Conservation (phyloP, 805 yeast genomes). For the Cyberlindnera misumaiensis region DNA sequence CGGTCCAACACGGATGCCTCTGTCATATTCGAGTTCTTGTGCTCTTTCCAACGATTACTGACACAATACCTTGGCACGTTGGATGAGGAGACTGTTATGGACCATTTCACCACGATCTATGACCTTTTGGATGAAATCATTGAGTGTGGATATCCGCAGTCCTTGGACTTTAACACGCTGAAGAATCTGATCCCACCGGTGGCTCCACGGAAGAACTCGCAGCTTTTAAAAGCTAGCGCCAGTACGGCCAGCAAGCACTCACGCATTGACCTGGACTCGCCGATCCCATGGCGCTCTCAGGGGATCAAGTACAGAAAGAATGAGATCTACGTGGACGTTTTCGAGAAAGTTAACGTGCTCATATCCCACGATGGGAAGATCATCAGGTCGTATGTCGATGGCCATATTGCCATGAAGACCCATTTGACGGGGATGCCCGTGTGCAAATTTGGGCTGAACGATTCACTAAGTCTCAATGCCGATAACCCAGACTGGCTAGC, state of each 20-base stretch:
- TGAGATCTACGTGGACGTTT: conserved; percentile 69
- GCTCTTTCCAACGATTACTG: conserved; percentile 51
- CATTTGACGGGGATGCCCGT: conserved; percentile 77
- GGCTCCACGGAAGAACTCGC: conserved; percentile 6
- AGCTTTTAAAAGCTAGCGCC: not conserved
- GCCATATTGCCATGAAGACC: conserved; percentile 62
- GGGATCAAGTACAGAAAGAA: conserved; percentile 76
- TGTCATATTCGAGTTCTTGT: conserved; percentile 69
- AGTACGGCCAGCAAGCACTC: not conserved
- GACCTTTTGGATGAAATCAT: conserved; percentile 72
- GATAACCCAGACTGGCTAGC: conserved; percentile 20
- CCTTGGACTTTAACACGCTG: conserved; percentile 44
- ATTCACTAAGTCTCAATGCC: conserved; percentile 30
- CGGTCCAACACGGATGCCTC: conserved; percentile 85
- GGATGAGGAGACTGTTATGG: conserved; percentile 45
- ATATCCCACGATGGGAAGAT: conserved; percentile 60
- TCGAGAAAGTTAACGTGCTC: conserved; percentile 67
- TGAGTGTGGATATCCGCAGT: conserved; percentile 74
- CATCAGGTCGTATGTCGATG: conserved; percentile 68
- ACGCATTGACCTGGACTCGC: conserved; percentile 1
- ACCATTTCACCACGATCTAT: conserved; percentile 62
- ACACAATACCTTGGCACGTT: conserved; percentile 29
- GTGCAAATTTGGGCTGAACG: conserved; percentile 75
- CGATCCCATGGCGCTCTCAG: conserved; percentile 56
- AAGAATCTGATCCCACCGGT: conserved; percentile 28